A percentile compares a stretch with the other conserved stretches of the same genome.
These are phyloP conservation scores for Hymenoscyphus albidus DNA, from an alignment of 2,329 filamentous ascomycete genomes.

Conservation along the genomic window DNA sequence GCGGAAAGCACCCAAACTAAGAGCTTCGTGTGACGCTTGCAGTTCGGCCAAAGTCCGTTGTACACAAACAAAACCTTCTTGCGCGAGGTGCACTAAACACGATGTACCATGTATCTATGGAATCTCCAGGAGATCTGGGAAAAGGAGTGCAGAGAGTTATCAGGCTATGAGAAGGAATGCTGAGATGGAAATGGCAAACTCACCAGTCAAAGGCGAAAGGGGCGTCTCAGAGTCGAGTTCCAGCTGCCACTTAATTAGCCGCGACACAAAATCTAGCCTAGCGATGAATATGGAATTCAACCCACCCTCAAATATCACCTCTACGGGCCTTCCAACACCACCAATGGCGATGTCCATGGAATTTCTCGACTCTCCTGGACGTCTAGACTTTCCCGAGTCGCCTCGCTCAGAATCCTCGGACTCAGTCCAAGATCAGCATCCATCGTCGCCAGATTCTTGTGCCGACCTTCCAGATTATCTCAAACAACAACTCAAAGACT, in stretches of 20 bases:
- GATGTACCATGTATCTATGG: conserved; percentile 13
- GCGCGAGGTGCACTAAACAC: conserved; percentile 12
- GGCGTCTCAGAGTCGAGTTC: neutral
- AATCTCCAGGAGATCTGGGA: conserved; percentile 12
- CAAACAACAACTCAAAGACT: conserved; percentile 12
- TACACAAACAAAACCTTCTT: conserved; percentile 13
- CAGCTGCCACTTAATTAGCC: neutral
- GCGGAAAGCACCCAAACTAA: conserved; percentile 13
- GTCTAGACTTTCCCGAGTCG: conserved; percentile 2
- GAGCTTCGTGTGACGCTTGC: conserved; percentile 15
- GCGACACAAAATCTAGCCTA: neutral
- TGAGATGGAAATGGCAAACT: conserved; percentile 7
- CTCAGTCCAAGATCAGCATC: conserved; percentile 8
- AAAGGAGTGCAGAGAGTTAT: conserved; percentile 14
- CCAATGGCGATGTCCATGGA: conserved; percentile 10
- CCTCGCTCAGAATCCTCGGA: conserved; percentile 1
- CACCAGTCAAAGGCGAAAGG: conserved; percentile 5
- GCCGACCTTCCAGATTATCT: conserved; percentile 12
- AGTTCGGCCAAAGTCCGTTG: conserved; percentile 14
- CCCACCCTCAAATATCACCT: neutral
- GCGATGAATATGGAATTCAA: conserved; percentile 6
- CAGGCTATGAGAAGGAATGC: conserved; percentile 13
- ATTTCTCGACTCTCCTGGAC: conserved; percentile 10
- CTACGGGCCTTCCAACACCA: conserved; percentile 10
- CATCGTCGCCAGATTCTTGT: conserved; percentile 8